Percentiles rank a stretch among this genome's conserved stretches.
Evolutionary conservation across 331 rosid species (phyloP).

Genomic region (Phaseolus coccineus): DNA sequence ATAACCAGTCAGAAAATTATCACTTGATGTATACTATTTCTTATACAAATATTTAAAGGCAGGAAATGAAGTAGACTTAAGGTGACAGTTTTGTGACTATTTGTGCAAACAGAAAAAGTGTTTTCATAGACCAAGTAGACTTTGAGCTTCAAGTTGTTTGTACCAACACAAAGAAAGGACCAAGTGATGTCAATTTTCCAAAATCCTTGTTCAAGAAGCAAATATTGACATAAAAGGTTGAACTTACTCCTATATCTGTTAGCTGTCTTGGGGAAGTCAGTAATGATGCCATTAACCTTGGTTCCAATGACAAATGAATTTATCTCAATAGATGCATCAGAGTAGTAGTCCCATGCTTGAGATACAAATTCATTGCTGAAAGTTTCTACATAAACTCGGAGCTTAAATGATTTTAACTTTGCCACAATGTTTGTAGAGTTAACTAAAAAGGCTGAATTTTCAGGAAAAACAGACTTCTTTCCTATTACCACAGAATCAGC

Average conservation of each 20-base stretch:
- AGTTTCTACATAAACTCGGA: conserved; percentile 64
- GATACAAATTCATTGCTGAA: conserved; percentile 91
- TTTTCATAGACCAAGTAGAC: not conserved
- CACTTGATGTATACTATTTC: not conserved
- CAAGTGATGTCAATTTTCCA: not conserved
- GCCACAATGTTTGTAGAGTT: conserved; percentile 51
- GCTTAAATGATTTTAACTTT: conserved; percentile 55
- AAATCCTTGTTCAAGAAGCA: conserved; percentile 28
- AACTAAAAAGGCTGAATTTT: conserved; percentile 45
- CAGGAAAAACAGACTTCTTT: conserved; percentile 68
- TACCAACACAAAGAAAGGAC: conserved; percentile 15
- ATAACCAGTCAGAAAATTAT: not conserved
- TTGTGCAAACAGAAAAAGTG: too few species aligned
- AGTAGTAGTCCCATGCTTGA: conserved; percentile 96
- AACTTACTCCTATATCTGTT: conserved; percentile 84
- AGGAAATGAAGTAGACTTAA: not conserved
- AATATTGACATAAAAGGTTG: conserved; percentile 44
- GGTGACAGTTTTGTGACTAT: not conserved
- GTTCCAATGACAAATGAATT: conserved; percentile 63
- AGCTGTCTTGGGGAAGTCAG: conserved; percentile 84
- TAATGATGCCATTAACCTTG: conserved; percentile 76
- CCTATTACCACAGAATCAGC: conserved; percentile 71
- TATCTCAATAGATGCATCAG: conserved; percentile 81
- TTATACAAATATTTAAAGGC: not conserved
- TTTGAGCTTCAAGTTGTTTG: not conserved